Evolutionary conservation across 1,284 basidiomycete species (phyloP), one percentile per base, ranked within the genome.

Genomic region (Lignosus rhinocerotis): DNA sequence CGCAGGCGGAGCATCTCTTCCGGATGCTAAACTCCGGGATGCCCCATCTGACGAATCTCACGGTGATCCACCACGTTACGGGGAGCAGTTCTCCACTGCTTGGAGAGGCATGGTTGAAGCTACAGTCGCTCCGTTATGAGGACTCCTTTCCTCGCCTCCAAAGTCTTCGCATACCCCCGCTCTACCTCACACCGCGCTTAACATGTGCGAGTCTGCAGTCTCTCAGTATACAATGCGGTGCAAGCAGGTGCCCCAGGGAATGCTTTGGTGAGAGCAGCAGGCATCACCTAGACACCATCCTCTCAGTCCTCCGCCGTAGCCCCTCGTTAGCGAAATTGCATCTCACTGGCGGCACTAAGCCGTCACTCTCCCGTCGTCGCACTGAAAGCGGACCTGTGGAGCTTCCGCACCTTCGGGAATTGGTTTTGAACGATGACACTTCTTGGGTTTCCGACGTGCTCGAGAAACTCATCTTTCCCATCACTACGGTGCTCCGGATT

Each of bases 401-500:
- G 11, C 48, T 59, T 1, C 42, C 19, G 1, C 30, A 41, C 34
- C 52, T 59, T 19, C 31, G 11, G 7, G 36, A 51, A 34, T 30
- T 54, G 12, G 34, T 11, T 31, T 38, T 59, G 42, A 38, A 43
- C 14, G 42, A 19, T 10, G 8, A 6, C 19, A 19, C 31, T 2
- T 21, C 30, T n/a, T 46, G 47, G 34, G 31, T 45, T 5, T 59
- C 57, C 30, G 57, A 54, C 38, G 33, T 59, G 25, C 47, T 59
- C 17, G 5, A 12, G 16, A 36, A 42, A 16, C 42, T 59, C 42
- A 14, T 36, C n/a, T 17, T 54, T 10, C 52, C 42, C 21, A 32
- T 30, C 19, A 53, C 17, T 11, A 34, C 46, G 4, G 1, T n/a
- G 5, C 21, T 45, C 46, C 32, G 50, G 34, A 11, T 51, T 36